Evolutionary conservation across 73 alveolate genomes (phyloP), one percentile per base, ranked within the genome.

Genomic region (Halteria grandinella): DNA sequence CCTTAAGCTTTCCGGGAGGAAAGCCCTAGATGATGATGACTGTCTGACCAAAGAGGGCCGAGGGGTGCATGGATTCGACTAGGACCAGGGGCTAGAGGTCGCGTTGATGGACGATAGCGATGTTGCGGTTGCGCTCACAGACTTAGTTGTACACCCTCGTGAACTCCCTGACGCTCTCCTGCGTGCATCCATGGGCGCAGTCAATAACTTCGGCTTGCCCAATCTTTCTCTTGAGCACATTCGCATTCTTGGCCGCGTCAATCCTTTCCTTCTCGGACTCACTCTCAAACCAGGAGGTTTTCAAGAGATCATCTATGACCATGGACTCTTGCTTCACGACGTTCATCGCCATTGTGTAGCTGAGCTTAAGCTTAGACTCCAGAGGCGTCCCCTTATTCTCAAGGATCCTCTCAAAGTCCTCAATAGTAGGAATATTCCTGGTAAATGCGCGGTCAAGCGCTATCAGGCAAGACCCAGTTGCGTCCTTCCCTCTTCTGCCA

Each of bases 401-500:
- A 48, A 92, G 48, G 81, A 92, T 86, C 25, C 50, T 33, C 11
- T 66, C 72, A 44, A 86, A 48, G 20, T 88, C 88, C 5, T 51
- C 59, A 24, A 51, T 58, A 11, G 45, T 59, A 32, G 92, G 90
- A 18, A 86, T 44, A 23, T 64, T 58, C 39, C 66, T n/a, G 21
- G 31, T 53, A 52, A 73, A 33, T 25, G 58, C 40, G 48, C 69
- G 4, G 39, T 89, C 85, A 20, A 95, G 76, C 57, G 74, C 57
- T 39, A 25, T 17, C 23, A 97, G 48, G 39, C 86, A 83, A 33
- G 92, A 95, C 2, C 99, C 99, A 36, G 80, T 73, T 20, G 18
- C 57, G 83, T 97, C 99, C 70, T 91, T 93, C 1, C 99, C 99
- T 87, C 99, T 87, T 79, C 99, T 90, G 34, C 99, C 99, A 10